Percentiles rank a stretch among this genome's conserved stretches.
Conservation (phyloP, 176 grass and related monocot genomes). For the Aegilops umbellulata region DNA sequence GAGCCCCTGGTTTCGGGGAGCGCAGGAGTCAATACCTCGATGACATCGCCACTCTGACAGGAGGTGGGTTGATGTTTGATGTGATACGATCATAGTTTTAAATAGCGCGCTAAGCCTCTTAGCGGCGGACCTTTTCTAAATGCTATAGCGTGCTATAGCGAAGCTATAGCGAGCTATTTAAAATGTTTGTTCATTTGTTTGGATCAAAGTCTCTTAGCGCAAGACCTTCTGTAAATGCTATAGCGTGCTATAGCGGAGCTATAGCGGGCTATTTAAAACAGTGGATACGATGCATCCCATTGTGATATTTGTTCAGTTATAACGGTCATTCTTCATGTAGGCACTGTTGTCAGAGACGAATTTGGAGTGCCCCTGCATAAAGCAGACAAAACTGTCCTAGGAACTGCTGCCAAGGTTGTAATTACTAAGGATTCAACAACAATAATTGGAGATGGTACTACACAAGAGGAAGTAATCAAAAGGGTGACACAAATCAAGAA, state of each 20-base stretch:
- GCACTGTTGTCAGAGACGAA: conserved; percentile 80
- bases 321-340: conserved; percentile 32
- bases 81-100: too few relatives aligned
- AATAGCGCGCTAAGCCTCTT: too few relatives aligned
- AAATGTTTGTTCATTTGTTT: too few relatives aligned
- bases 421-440: conserved; percentile 78
- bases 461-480: conserved; percentile 79
- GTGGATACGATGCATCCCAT: not conserved
- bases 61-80: conserved; percentile 24
- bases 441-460: conserved; percentile 81
- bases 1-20: not conserved
- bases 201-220: too few relatives aligned
- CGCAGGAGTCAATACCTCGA: conserved; percentile 64
- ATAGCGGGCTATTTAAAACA: too few relatives aligned
- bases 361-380: conserved; percentile 78
- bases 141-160: too few relatives aligned
- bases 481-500: conserved; percentile 81
- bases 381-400: conserved; percentile 72
- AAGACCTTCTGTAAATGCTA: too few relatives aligned
- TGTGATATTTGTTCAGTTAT: not conserved
- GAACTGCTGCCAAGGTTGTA: conserved; percentile 71
- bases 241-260: too few relatives aligned
- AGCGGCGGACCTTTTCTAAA: too few relatives aligned
- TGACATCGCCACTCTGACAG: conserved; percentile 89
- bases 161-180: too few relatives aligned